Evolutionary conservation across 805 yeast species (phyloP), one percentile per base, ranked within the genome.

Genomic region (Millerozyma acaciae): DNA sequence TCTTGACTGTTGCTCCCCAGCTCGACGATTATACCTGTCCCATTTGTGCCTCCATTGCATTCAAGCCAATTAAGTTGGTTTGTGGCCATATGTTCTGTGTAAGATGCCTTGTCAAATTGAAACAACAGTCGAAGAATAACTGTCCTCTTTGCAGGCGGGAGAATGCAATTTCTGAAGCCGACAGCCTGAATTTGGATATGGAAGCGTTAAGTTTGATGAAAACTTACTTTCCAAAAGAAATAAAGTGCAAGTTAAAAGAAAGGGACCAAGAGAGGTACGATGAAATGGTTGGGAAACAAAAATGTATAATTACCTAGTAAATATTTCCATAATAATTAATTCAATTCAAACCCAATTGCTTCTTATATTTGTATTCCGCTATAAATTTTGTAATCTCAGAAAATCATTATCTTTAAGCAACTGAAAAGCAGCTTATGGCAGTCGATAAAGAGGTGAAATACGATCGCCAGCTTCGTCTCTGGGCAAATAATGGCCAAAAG

Each of bases 391-490:
- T 30, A 30, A 23, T 16, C 17, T 16, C 28, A 16, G 18, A 19
- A 22, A 21, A 14, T 14, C 13, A 7, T 23, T n/a, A n/a, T 8
- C 26, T n/a, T 15, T 23, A 6, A n/a, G 10, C 7, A n/a, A 23
- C 26, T 23, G 10, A 7, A 7, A 23, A 10, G 7, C 15, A 10
- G 15, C 7, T 10, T 16, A 31, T 43, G 43, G 14, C 37, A 5
- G 60, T 65, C 15, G 67, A 67, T 21, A 73, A 64, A 35, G 56
- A 54, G 46, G 65, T 67, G 30, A 78, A 78, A 40, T 88, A 85
- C 51, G 96, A 89, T 55, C 70, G 98, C 23, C 97, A 90, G 52
- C 61, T 90, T 38, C 72, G 97, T 22, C 61, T 90, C 10, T 90
- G 97, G 97, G 88, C 85, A 1, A 48, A 71, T 0, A 55, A 69